Evolutionary conservation across 2,329 filamentous ascomycete genomes (phyloP), one percentile per base, ranked within the genome.

Genomic region (Verticillium zaregamsianum): DNA sequence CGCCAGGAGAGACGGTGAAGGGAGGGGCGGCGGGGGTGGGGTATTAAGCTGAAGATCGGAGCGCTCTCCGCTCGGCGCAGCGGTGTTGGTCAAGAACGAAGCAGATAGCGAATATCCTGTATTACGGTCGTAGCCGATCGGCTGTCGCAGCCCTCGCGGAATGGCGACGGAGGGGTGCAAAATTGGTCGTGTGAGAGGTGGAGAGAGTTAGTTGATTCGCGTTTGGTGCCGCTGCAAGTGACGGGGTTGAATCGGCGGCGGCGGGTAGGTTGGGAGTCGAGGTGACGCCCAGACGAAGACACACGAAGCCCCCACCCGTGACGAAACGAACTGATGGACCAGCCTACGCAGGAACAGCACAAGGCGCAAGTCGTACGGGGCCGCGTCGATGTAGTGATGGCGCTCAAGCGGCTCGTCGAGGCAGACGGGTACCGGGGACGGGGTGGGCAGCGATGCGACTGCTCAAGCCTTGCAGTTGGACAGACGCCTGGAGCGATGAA

Each of bases 61-160:
- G 23, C n/a, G n/a, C 45, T 52, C 45, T 52, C 45, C 20, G 45
- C 45, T 23, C 45, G 20, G 45, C n/a, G 45, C 45, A 52, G n/a
- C 45, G 45, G 20, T 52, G 45, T 12, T 52, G 45, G 23, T 52
- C n/a, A 8, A 68, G 66, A 72, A 70, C 72, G 67, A 71, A 76
- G 75, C 74, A 74, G 20, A 23, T 12, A 52, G 20, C n/a, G 20
- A 25, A 75, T 74, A 76, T 74, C 73, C 77, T 78, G 72, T 78
- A 75, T 74, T 71, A 77, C 68, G 62, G 64, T 71, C 66, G 69
- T 71, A 73, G 70, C 73, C 70, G 70, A 72, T 58, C 56, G 69
- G 63, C 67, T 62, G 65, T 65, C 58, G 59, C 61, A 61, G 63
- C 28, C 45, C 20, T 23, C 45, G 20, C 45, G 20, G n/a, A 52